phyloP scores from a whole-genome alignment of 2,329 filamentous ascomycete species.

The Neonectria punicea region DNA sequence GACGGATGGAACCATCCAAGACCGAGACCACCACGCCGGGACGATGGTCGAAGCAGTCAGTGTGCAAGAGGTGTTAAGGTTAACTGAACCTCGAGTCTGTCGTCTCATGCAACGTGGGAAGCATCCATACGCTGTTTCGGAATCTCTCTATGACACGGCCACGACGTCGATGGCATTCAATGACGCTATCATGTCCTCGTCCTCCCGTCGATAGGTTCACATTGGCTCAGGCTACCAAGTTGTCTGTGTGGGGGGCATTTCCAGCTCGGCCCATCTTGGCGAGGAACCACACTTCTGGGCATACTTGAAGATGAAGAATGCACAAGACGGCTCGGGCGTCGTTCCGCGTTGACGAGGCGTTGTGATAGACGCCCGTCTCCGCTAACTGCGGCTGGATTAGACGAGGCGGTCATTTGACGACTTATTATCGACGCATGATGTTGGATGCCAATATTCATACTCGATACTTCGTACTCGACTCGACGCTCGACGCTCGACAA shows the following conservation, averaged over 20 bases:
- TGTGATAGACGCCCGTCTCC: background rate
- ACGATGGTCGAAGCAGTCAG: background rate
- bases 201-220: background rate
- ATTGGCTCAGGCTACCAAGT: background rate
- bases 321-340: background rate
- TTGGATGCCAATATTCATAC: too few species aligned
- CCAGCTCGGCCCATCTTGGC: background rate
- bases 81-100: conserved; percentile 13
- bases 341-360: background rate
- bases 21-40: background rate
- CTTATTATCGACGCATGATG: background rate
- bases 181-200: background rate
- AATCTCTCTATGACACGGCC: background rate
- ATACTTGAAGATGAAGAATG: background rate
- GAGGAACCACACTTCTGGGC: background rate
- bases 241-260: conserved; percentile 3
- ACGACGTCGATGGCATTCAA: background rate
- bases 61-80: conserved; percentile 4
- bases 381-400: background rate
- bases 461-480: background rate
- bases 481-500: background rate
- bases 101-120: background rate
- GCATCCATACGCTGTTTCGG: background rate
- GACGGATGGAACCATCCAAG: conserved; percentile 1
- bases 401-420: background rate